Evolutionary conservation across 164 flowering plant genomes (phyloP).

Genomic region (Nymphaea colorata): DNA sequence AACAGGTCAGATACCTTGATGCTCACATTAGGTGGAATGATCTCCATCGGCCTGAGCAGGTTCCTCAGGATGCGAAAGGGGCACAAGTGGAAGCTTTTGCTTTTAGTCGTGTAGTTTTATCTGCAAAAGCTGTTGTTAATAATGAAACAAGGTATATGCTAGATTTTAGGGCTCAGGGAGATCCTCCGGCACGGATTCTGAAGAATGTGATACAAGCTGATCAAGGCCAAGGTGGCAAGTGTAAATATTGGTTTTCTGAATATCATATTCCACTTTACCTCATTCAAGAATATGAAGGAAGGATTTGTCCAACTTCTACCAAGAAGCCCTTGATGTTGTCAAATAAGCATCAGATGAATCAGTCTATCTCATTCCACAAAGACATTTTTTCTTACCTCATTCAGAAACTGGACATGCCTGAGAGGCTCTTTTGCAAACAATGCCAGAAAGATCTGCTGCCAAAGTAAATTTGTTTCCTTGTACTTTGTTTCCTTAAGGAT

Average conservation of each 20-base stretch:
- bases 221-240: conserved; percentile 39
- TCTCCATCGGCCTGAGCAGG: conserved; percentile 75
- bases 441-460: conserved; percentile 38
- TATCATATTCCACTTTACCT: conserved; percentile 67
- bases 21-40: conserved; percentile 80
- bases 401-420: conserved; percentile 39
- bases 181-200: conserved; percentile 82
- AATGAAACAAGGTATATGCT: conserved; percentile 53
- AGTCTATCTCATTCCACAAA: conserved; percentile 38
- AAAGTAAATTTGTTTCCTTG: background rate
- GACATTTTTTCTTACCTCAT: conserved; percentile 54
- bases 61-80: conserved; percentile 55
- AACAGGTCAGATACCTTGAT: conserved; percentile 86
- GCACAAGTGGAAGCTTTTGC: conserved; percentile 55
- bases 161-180: conserved; percentile 67
- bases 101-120: conserved; percentile 71
- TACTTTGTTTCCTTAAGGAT: background rate
- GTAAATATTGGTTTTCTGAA: conserved; percentile 77
- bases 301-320: conserved; percentile 11
- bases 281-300: conserved; percentile 73
- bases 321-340: conserved; percentile 14
- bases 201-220: conserved; percentile 60
- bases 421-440: conserved; percentile 44
- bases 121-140: conserved; percentile 48
- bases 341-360: conserved; percentile 36